Percentiles rank a stretch among this genome's conserved stretches.
Conservation (phyloP, 169 alveolate genomes). For the Theileria equi region DNA sequence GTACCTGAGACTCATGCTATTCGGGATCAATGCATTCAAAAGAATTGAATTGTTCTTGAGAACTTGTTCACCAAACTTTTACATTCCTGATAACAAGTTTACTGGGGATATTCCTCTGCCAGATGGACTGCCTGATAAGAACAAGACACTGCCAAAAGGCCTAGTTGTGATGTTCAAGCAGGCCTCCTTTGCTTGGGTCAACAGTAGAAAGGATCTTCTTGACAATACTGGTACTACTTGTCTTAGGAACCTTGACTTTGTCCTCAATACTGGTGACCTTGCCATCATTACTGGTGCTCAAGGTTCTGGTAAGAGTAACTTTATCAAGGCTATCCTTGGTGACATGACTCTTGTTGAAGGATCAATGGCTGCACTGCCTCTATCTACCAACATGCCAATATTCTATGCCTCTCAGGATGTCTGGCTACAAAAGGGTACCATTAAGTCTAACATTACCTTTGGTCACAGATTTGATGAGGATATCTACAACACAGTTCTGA, state of each 20-base stretch:
- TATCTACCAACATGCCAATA: slow-evolving; percentile 52
- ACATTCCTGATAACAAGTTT: background rate
- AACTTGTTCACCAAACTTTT: slow-evolving; percentile 46
- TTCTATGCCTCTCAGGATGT: slow-evolving; percentile 58
- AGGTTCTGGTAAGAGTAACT: slow-evolving; percentile 58
- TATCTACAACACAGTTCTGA: slow-evolving; percentile 19
- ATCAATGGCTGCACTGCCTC: slow-evolving; percentile 53
- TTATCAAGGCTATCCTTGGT: slow-evolving; percentile 54
- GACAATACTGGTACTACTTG: background rate
- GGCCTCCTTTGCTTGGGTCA: slow-evolving; percentile 13
- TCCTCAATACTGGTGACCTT: slow-evolving; percentile 46
- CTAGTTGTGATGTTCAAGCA: slow-evolving; percentile 1
- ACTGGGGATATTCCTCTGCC: background rate
- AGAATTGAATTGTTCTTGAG: slow-evolving; percentile 16
- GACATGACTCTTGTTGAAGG: slow-evolving; percentile 61
- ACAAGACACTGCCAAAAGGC: slow-evolving; percentile 10
- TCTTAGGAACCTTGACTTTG: slow-evolving; percentile 9
- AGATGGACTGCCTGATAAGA: background rate
- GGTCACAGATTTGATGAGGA: slow-evolving; percentile 42
- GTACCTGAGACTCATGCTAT: slow-evolving; percentile 1
- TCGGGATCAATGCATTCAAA: slow-evolving; percentile 3
- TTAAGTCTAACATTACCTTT: slow-evolving; percentile 43
- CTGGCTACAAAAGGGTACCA: slow-evolving; percentile 48
- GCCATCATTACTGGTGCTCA: slow-evolving; percentile 45
- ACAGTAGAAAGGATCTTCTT: background rate